These are phyloP conservation scores for Blepharisma japonicum DNA, from an alignment of 73 alveolate genomes.

Conservation along the genomic window DNA sequence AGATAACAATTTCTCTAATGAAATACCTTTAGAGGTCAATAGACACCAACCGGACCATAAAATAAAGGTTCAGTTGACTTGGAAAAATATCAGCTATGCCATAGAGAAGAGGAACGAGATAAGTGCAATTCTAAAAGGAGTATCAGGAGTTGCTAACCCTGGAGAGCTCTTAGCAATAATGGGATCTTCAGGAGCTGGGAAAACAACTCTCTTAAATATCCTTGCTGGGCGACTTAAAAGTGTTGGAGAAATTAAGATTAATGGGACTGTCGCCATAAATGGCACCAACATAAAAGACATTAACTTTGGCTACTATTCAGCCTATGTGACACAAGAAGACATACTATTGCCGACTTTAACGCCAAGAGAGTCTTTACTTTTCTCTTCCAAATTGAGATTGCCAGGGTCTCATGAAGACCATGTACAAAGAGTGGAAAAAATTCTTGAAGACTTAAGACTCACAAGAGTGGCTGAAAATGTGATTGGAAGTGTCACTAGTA, in stretches of 20 bases:
- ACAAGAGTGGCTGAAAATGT: not conserved
- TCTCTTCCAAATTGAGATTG: not conserved
- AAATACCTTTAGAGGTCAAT: too few relatives aligned
- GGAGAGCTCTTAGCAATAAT: conserved; percentile 37
- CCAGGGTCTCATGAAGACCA: not conserved
- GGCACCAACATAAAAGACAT: not conserved
- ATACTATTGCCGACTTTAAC: not conserved
- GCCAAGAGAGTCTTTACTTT: not conserved
- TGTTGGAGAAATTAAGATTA: not conserved
- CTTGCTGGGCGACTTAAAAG: not conserved
- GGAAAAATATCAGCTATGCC: too few relatives aligned
- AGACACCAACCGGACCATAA: too few relatives aligned
- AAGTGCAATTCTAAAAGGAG: conserved; percentile 32
- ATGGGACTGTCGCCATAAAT: conserved; percentile 20
- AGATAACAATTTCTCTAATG: too few relatives aligned
- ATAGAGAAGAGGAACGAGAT: too few relatives aligned
- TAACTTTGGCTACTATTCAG: not conserved
- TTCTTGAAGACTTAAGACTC: not conserved
- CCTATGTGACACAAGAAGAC: not conserved
- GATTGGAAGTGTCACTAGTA: conserved; percentile 47
- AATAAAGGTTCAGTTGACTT: too few relatives aligned
- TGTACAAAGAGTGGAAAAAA: not conserved
- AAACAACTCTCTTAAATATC: conserved; percentile 39
- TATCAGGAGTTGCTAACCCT: conserved; percentile 41
- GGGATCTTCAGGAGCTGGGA: conserved; percentile 50